Base-by-base conservation (phyloP, 2,329 filamentous ascomycete genomes). In the Colletotrichum eremochloae region DNA sequence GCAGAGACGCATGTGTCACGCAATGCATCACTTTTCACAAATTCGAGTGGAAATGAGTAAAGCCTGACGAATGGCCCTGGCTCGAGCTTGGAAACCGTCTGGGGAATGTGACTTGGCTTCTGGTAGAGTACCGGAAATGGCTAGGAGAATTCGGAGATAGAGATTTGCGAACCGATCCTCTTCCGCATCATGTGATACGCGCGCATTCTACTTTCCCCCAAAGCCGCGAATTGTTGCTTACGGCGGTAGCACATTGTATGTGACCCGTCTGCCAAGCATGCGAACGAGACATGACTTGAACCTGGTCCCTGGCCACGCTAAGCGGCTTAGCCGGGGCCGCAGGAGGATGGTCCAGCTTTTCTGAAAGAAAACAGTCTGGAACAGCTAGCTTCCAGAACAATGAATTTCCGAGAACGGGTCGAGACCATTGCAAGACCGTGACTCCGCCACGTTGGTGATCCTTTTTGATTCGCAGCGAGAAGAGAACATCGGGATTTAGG, bases 241-340 rank as follows among this genome's bases (percentile, higher is more conserved):
- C 14, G 18, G 44, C 29, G 15, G 36, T 55, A 61, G 44, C 44
- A 5, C 20, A 36, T 33, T 63, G 20, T 14, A 8, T 36, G 12
- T 57, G 14, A n/a, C 20, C 33, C n/a, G 50, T 38, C 44, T 64
- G 11, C 66, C 24, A 48, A 46, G 20, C 14, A 69, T n/a, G 36
- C 15, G 24, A 60, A 48, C 57, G 46, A 69, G 66, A 72, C 69
- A 68, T 72, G 69, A 60, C 69, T 63, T 44, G 52, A 24, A 33
- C 50, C 58, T 55, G 53, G 60, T 29, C 52, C 46, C 36, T 33
- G 42, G 5, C 9, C n/a, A 29, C 50, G 50, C 55, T 63, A 55
- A 38, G 38, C 38, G 66, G 66, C 66, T 46, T 64, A 55, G 53
- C 53, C 65, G 44, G 53, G 60, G 61, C 58, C 53, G 68, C 55